Percentiles rank a stretch among this genome's conserved stretches.
These are phyloP conservation scores for Gracilariopsis chorda DNA, from an alignment of 23 red algal species.

Conservation along the genomic window DNA sequence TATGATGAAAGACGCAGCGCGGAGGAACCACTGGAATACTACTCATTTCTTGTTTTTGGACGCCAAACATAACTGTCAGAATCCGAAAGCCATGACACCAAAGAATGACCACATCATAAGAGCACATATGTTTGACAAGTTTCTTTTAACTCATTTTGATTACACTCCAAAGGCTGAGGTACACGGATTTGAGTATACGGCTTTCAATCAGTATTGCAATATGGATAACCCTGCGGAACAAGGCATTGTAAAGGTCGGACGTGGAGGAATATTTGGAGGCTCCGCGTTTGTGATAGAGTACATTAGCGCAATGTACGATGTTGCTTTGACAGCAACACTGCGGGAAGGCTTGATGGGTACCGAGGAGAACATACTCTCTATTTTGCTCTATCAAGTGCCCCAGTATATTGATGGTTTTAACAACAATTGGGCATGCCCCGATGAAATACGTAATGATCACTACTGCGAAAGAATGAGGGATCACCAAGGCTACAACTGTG, in stretches of 20 bases:
- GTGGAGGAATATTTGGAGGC: slow-evolving; percentile 48
- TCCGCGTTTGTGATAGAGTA: slow-evolving; percentile 37
- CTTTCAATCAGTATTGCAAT: slow-evolving; percentile 42
- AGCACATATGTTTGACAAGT: slow-evolving; percentile 58
- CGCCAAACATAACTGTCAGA: slow-evolving; percentile 58
- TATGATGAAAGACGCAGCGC: slow-evolving; percentile 56
- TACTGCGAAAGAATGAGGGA: slow-evolving; percentile 17
- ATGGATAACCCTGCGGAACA: slow-evolving; percentile 15
- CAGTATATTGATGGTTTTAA: slow-evolving; percentile 53
- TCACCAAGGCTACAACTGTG: slow-evolving; percentile 44
- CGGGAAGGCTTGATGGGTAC: slow-evolving; percentile 55
- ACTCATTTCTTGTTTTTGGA: slow-evolving; percentile 61
- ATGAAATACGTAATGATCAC: slow-evolving; percentile 33
- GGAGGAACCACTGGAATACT: slow-evolving; percentile 47
- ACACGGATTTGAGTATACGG: slow-evolving; percentile 51
- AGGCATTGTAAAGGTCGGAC: slow-evolving; percentile 37
- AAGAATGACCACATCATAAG: slow-evolving; percentile 59
- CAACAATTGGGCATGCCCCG: slow-evolving; percentile 59
- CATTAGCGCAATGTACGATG: slow-evolving; percentile 48
- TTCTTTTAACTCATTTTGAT: slow-evolving; percentile 54
- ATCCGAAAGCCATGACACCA: neutral
- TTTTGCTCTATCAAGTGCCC: slow-evolving; percentile 42
- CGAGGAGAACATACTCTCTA: slow-evolving; percentile 55
- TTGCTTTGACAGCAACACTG: slow-evolving; percentile 36
- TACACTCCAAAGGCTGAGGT: slow-evolving; percentile 46